Evolutionary conservation across 2,329 filamentous ascomycete genomes (phyloP).

Genomic region (Botrytis galanthina): DNA sequence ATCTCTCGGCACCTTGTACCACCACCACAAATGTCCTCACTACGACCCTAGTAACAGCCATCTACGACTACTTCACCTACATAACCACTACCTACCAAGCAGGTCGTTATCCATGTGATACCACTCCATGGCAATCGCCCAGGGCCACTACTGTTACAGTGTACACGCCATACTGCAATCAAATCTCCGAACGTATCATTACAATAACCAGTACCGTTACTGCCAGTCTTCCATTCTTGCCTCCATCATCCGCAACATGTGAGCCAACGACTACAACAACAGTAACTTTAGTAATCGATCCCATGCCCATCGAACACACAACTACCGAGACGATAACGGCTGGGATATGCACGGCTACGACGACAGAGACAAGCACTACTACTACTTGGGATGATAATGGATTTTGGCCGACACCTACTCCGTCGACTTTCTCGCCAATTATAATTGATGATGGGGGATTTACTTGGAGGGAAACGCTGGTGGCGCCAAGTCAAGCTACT

Average conservation of each 20-base stretch:
- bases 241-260: neutral
- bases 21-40: neutral
- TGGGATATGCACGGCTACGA: neutral
- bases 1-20: neutral
- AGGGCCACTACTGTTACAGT: neutral
- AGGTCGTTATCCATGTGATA: neutral
- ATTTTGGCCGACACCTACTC: neutral
- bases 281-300: neutral
- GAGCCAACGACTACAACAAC: neutral
- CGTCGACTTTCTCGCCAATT: neutral
- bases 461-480: neutral
- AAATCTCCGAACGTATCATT: neutral
- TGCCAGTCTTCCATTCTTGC: neutral
- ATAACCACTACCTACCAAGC: neutral
- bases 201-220: neutral
- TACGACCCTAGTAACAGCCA: neutral
- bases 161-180: neutral
- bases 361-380: neutral
- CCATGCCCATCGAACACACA: neutral
- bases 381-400: neutral
- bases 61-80: slow-evolving; percentile 1
- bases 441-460: neutral
- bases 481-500: no score
- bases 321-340: neutral
- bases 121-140: neutral